Conservation (phyloP, 1,284 basidiomycete species). For the Tilletia indica region DNA sequence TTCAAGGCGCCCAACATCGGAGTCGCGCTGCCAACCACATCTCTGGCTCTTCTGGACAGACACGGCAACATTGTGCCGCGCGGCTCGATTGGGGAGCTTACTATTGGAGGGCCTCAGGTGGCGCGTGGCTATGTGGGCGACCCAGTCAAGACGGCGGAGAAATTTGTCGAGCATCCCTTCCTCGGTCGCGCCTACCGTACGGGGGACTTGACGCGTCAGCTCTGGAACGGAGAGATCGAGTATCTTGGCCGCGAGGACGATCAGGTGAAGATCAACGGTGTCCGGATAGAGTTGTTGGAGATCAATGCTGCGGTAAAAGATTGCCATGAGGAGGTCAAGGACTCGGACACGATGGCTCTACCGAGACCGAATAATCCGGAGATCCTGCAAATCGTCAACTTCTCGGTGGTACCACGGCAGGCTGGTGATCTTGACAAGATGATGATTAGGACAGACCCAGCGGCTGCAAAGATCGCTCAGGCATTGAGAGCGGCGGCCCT, state of each 20-base stretch:
- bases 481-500: constrained; percentile 38
- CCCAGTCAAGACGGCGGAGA: constrained; percentile 49
- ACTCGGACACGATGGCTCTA: constrained; percentile 52
- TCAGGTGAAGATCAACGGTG: constrained; percentile 57
- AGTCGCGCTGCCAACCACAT: constrained; percentile 51
- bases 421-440: constrained; percentile 22
- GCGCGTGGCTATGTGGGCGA: constrained; percentile 51
- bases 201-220: constrained; percentile 52
- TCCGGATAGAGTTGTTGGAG: constrained; percentile 57
- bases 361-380: constrained; percentile 28
- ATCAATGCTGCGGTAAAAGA: constrained; percentile 56
- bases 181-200: constrained; percentile 53
- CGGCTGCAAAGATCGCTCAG: constrained; percentile 38
- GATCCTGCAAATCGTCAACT: constrained; percentile 52
- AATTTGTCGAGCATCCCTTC: constrained; percentile 47
- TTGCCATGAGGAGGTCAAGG: constrained; percentile 41
- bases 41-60: constrained; percentile 49
- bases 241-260: constrained; percentile 58
- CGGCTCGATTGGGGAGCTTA: constrained; percentile 56
- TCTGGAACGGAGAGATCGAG: constrained; percentile 54
- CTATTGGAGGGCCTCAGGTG: constrained; percentile 50
- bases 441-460: constrained; percentile 38
- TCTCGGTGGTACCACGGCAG: constrained; percentile 42
- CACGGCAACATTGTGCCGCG: constrained; percentile 49
- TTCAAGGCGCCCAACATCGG: constrained; percentile 57